These are phyloP conservation scores for Sclerospora graminicola DNA, from an alignment of 352 stramenopile species.

Conservation along the genomic window DNA sequence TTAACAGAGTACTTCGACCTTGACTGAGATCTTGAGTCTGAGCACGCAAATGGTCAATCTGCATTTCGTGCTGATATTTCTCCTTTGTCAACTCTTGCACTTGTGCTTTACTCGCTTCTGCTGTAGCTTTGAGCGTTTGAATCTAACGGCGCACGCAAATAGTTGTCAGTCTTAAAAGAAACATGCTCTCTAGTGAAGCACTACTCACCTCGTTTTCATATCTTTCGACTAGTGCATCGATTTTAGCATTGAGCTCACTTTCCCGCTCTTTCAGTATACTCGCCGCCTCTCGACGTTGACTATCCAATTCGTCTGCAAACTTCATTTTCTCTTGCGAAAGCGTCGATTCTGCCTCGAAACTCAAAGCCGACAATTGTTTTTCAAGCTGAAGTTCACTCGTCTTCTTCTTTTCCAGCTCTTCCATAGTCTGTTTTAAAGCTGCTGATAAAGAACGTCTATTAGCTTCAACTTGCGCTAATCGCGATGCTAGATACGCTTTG, in stretches of 20 bases:
- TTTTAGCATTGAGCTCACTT: conserved; percentile 52
- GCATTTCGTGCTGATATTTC: conserved; percentile 73
- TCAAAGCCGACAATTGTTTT: conserved; percentile 38
- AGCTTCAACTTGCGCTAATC: conserved; percentile 72
- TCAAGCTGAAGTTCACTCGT: conserved; percentile 34
- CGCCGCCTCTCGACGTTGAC: conserved; percentile 38
- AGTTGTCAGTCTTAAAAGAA: background rate
- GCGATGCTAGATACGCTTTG: conserved; percentile 86
- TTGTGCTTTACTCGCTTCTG: conserved; percentile 37
- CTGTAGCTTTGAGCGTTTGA: conserved; percentile 26
- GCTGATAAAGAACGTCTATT: conserved; percentile 32
- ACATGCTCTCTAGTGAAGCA: background rate
- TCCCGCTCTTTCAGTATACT: conserved; percentile 44
- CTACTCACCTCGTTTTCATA: conserved; percentile 57
- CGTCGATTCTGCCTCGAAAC: conserved; percentile 43
- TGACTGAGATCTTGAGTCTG: conserved; percentile 52
- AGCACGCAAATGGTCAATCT: conserved; percentile 56
- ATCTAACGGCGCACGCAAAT: conserved; percentile 20
- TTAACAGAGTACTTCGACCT: conserved; percentile 25
- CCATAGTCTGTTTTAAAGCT: conserved; percentile 34
- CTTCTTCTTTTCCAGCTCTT: conserved; percentile 30
- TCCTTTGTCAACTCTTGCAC: conserved; percentile 52
- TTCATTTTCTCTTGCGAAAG: conserved; percentile 56
- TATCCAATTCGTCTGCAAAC: conserved; percentile 56
- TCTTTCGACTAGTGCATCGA: conserved; percentile 38